A percentile compares a stretch with the other conserved stretches of the same genome.
Conservation (phyloP, 2,329 filamentous ascomycete species). For the Penicillium hesseltinei region DNA sequence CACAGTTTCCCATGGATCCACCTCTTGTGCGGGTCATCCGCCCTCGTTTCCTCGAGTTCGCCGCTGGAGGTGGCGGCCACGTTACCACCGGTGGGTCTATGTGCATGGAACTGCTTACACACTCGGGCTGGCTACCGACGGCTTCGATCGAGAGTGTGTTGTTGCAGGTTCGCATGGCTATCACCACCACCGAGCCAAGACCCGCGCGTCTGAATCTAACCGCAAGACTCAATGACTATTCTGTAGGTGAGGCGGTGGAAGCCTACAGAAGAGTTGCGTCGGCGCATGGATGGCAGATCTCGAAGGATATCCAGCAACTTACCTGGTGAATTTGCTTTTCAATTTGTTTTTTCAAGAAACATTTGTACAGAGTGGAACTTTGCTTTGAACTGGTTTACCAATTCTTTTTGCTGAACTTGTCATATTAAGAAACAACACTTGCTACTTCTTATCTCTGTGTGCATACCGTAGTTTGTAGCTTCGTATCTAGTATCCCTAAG, state of each 20-base stretch:
- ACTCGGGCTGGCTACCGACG: constrained; percentile 74
- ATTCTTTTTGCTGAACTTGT: not conserved
- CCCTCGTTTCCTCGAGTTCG: constrained; percentile 73
- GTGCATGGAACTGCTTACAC: constrained; percentile 81
- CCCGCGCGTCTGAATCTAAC: constrained; percentile 66
- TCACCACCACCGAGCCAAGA: constrained; percentile 64
- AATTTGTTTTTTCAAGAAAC: too few species aligned
- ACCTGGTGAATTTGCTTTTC: constrained; percentile 10
- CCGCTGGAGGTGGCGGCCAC: constrained; percentile 75
- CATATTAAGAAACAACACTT: not conserved
- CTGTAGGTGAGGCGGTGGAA: constrained; percentile 66
- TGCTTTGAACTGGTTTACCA: not conserved
- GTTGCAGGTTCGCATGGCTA: constrained; percentile 74
- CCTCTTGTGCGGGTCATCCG: constrained; percentile 82
- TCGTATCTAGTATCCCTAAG: not conserved
- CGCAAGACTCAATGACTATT: constrained; percentile 55
- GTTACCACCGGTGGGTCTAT: constrained; percentile 81
- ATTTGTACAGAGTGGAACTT: not conserved
- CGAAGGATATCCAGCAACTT: constrained; percentile 58
- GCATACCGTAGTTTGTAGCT: not conserved
- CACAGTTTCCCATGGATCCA: constrained; percentile 71
- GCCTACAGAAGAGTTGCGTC: constrained; percentile 69
- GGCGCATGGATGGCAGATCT: constrained; percentile 71
- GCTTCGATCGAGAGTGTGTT: constrained; percentile 75
- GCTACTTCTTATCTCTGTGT: not conserved